Percentiles rank a stretch among this genome's conserved stretches.
Conservation (phyloP, 768 basidiomycete species). For the Phylloporus sp. region DNA sequence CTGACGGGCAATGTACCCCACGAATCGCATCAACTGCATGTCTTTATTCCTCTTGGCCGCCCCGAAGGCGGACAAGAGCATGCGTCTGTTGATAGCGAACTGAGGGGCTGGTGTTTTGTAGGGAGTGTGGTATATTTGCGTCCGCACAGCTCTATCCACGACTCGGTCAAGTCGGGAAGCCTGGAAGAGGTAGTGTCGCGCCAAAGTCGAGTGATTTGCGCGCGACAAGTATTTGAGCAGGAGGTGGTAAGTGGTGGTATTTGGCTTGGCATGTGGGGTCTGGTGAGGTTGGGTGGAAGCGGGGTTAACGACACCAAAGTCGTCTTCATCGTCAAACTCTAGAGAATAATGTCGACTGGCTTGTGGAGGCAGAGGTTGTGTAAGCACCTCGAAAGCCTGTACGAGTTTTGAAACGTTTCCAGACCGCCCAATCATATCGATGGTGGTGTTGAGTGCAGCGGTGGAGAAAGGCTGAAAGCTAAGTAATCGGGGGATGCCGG, state of each 20-base stretch:
- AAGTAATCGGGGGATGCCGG: slow-evolving; percentile 10
- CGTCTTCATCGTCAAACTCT: slow-evolving; percentile 63
- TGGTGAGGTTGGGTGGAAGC: slow-evolving; percentile 31
- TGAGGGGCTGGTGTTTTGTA: slow-evolving; percentile 42
- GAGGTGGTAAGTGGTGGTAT: slow-evolving; percentile 60
- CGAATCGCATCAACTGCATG: slow-evolving; percentile 56
- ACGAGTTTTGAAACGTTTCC: slow-evolving; percentile 63
- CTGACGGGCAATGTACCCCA: slow-evolving; percentile 41
- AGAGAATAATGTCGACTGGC: slow-evolving; percentile 41
- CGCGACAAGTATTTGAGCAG: slow-evolving; percentile 55
- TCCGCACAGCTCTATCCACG: slow-evolving; percentile 31
- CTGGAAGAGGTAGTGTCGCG: slow-evolving; percentile 62
- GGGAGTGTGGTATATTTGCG: slow-evolving; percentile 28
- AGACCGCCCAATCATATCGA: slow-evolving; percentile 63
- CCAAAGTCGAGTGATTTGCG: slow-evolving; percentile 45
- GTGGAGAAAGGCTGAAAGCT: slow-evolving; percentile 52
- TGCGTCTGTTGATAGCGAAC: slow-evolving; percentile 50
- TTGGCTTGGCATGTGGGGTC: slow-evolving; percentile 49
- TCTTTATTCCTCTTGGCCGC: slow-evolving; percentile 56
- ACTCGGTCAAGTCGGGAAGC: slow-evolving; percentile 44
- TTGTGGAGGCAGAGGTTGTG: slow-evolving; percentile 58
- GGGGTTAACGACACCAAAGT: slow-evolving; percentile 41
- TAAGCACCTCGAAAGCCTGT: slow-evolving; percentile 73
- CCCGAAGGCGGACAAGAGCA: slow-evolving; percentile 55
- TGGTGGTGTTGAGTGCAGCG: slow-evolving; percentile 62